Evolutionary conservation across 352 stramenopile genomes (phyloP), one percentile per base, ranked within the genome.

Genomic region (Phytophthora hybrid): DNA sequence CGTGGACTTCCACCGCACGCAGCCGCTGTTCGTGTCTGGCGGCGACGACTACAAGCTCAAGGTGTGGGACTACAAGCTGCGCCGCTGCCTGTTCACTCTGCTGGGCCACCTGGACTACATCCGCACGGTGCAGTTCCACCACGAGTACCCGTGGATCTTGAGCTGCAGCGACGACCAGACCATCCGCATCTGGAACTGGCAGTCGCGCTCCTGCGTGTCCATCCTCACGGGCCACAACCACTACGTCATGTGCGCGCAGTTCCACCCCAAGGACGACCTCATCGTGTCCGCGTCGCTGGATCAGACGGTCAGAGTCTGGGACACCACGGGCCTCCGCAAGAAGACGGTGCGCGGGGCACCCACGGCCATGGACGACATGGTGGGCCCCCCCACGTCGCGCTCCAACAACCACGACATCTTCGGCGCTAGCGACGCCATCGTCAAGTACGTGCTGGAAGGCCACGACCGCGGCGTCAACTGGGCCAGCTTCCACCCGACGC

Each of bases 21-120:
- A 99, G 81, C 97, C 97, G 51, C 88, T 99, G 16, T 99, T 99
- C 68, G 98, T 99, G 16, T 99, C 97, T 16, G 98, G 98, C 21
- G 98, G 98, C 26, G 98, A 99, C 79, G 98, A 99, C 83, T 99
- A 99, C 95, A 99, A 99, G 83, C 98, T 99, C 75, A 99, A 99
- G 87, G 97, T 99, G 21, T 99, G 98, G 98, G 98, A 99, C 85
- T 99, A 99, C 84, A 99, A 99, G 86, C 89, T 99, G 49, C 93
- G 97, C 41, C 89, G 97, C 60, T 99, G 98, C 78, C 88, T 99
- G 7, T 99, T 99, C 79, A 99, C 98, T 7, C 81, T 99, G 19
- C 85, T 99, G 11, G 98, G 98, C 2, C 98, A 99, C 79, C 83
- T 99, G 64, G 98, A 99, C 92, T 99, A 99, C 86, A 99, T 99